These are phyloP conservation scores for Glebionis coronaria DNA, from an alignment of 129 eudicot species.

Conservation along the genomic window DNA sequence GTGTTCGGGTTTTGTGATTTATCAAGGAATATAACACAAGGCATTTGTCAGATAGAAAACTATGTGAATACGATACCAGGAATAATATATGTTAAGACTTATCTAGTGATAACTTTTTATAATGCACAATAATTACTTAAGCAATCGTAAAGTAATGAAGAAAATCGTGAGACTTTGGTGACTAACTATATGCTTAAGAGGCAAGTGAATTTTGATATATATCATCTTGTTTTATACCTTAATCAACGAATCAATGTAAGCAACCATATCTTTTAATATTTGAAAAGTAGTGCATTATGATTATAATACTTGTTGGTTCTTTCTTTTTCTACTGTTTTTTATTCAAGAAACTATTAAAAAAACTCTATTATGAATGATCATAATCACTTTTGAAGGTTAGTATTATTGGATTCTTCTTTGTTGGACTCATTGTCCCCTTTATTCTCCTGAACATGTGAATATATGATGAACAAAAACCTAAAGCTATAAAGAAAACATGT, in stretches of 20 bases:
- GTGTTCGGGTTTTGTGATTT: background rate
- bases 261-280: background rate
- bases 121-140: slow-evolving; percentile 4
- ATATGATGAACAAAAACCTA: too few species aligned
- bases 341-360: background rate
- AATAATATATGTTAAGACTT: slow-evolving; percentile 8
- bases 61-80: background rate
- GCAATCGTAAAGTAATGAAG: background rate
- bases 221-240: too few species aligned
- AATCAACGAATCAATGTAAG: background rate
- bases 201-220: slow-evolving; percentile 13
- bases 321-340: background rate
- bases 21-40: background rate
- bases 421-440: too few species aligned
- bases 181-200: background rate
- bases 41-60: background rate
- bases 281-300: too few species aligned
- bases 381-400: slow-evolving; percentile 2
- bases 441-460: too few species aligned
- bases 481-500: too few species aligned
- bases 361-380: too few species aligned
- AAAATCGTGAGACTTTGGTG: slow-evolving; percentile 7
- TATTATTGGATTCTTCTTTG: slow-evolving; percentile 13
- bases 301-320: slow-evolving; percentile 1
- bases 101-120: background rate